Evolutionary conservation across 1,284 basidiomycete genomes (phyloP).

Genomic region (Pascua sp.): DNA sequence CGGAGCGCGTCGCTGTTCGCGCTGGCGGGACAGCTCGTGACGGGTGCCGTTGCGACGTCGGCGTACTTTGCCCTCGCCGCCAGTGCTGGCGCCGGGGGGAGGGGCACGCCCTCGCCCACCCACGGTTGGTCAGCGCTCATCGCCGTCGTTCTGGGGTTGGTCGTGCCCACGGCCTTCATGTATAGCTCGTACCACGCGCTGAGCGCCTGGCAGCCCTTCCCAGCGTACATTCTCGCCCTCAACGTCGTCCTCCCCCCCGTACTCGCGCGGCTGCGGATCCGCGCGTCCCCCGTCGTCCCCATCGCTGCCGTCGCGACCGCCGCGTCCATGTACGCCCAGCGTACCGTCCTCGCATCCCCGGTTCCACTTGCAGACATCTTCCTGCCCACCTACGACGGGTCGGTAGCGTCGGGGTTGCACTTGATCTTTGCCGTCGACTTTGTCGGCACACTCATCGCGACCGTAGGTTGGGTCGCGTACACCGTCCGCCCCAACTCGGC

Average conservation of each 20-base stretch:
- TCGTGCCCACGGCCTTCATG: conserved; percentile 3
- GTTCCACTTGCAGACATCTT: conserved; percentile 6
- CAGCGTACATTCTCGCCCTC: conserved; percentile 9
- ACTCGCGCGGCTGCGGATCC: not conserved
- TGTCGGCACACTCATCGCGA: not conserved
- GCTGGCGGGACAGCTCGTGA: conserved; percentile 11
- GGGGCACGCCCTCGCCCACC: conserved; percentile 1
- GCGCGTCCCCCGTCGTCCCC: conserved; percentile 1
- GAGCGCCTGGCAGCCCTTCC: conserved; percentile 18
- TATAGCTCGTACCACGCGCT: conserved; percentile 5
- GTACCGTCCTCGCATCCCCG: not conserved
- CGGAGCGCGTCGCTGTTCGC: conserved; percentile 7
- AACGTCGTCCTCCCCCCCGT: conserved; percentile 8
- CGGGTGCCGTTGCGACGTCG: conserved; percentile 9
- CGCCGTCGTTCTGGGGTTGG: not conserved
- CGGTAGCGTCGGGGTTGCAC: not conserved
- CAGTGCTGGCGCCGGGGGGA: not conserved
- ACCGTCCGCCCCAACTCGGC: not conserved
- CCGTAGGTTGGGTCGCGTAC: not conserved
- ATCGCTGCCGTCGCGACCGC: conserved; percentile 1
- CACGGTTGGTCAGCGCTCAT: conserved; percentile 10
- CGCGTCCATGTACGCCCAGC: conserved; percentile 2
- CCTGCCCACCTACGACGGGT: not conserved
- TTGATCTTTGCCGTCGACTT: conserved; percentile 12
- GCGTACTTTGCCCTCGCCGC: conserved; percentile 5